phyloP scores from a whole-genome alignment of 164 flowering plant genomes.

The Hamamelis virginiana region DNA sequence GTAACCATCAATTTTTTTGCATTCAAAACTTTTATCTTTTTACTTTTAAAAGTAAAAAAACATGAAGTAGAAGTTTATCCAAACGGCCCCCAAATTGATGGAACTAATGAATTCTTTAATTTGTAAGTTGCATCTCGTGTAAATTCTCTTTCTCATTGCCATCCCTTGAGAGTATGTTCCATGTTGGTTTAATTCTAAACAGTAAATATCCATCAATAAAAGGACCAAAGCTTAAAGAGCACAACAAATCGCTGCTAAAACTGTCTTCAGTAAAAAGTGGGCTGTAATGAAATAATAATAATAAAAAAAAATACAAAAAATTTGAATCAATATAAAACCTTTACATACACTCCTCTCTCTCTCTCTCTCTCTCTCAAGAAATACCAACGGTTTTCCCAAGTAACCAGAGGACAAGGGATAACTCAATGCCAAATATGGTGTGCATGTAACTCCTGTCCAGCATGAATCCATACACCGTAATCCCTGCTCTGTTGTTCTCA shows the following conservation, averaged over 20 bases:
- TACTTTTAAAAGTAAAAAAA: too few species aligned
- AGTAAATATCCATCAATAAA: too few species aligned
- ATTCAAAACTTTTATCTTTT: too few species aligned
- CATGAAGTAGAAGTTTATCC: too few species aligned
- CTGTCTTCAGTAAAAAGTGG: background rate
- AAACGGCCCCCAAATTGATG: too few species aligned
- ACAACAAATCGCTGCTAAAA: background rate
- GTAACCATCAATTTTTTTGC: too few species aligned
- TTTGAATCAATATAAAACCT: background rate
- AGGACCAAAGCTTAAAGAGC: too few species aligned
- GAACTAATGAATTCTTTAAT: too few species aligned
- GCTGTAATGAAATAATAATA: background rate
- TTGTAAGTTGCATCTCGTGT: too few species aligned
- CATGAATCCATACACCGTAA: slow-evolving; percentile 81
- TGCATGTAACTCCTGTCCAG: slow-evolving; percentile 75
- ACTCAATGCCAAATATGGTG: slow-evolving; percentile 65
- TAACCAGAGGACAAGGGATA: slow-evolving; percentile 87
- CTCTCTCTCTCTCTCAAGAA: slow-evolving; percentile 20
- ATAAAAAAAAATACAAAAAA: background rate
- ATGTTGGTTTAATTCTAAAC: too few species aligned
- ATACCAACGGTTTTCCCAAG: slow-evolving; percentile 80
- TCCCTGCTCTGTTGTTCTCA: slow-evolving; percentile 90
- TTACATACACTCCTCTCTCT: background rate
- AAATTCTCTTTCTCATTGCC: too few species aligned
- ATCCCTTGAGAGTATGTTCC: too few species aligned